phyloP scores from a whole-genome alignment of 2,329 filamentous ascomycete genomes.

The Fusarium stilboides region DNA sequence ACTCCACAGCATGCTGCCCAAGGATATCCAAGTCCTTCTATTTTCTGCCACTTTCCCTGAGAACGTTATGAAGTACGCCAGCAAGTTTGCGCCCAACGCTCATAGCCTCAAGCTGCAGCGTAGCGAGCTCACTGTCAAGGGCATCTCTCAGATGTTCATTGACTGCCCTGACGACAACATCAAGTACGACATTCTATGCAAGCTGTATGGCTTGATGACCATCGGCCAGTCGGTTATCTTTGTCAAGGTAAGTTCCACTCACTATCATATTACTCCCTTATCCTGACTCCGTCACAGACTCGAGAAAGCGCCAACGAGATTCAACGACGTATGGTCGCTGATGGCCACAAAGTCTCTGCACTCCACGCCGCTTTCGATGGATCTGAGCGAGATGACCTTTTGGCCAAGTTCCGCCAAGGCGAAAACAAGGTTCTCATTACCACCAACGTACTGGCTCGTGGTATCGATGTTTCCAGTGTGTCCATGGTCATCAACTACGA shows the following conservation, averaged over 20 bases:
- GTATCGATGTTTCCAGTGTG: constrained; percentile 91
- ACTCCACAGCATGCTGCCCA: constrained; percentile 76
- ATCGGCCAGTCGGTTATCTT: constrained; percentile 99
- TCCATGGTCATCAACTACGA: constrained; percentile 99
- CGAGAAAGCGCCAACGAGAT: constrained; percentile 89
- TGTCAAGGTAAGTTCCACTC: constrained; percentile 76
- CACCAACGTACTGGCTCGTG: constrained; percentile 95
- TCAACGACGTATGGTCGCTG: constrained; percentile 85
- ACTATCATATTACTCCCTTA: background rate
- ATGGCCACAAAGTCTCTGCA: constrained; percentile 93
- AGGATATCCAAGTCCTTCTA: constrained; percentile 85
- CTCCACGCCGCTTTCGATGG: constrained; percentile 92
- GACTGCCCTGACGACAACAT: constrained; percentile 86
- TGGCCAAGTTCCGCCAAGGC: constrained; percentile 88
- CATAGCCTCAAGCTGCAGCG: constrained; percentile 90
- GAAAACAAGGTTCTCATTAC: constrained; percentile 96
- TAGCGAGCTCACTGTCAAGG: constrained; percentile 94
- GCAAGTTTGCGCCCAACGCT: constrained; percentile 86
- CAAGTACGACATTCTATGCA: constrained; percentile 91
- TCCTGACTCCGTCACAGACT: constrained; percentile 68
- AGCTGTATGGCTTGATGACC: constrained; percentile 96
- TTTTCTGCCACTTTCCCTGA: constrained; percentile 96
- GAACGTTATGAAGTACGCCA: constrained; percentile 86
- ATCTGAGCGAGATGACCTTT: constrained; percentile 83
- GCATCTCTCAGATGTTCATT: constrained; percentile 98